Percentiles rank a stretch among this genome's conserved stretches.
Conservation (phyloP, 345 rosid species). For the Pelargonium nanum region DNA sequence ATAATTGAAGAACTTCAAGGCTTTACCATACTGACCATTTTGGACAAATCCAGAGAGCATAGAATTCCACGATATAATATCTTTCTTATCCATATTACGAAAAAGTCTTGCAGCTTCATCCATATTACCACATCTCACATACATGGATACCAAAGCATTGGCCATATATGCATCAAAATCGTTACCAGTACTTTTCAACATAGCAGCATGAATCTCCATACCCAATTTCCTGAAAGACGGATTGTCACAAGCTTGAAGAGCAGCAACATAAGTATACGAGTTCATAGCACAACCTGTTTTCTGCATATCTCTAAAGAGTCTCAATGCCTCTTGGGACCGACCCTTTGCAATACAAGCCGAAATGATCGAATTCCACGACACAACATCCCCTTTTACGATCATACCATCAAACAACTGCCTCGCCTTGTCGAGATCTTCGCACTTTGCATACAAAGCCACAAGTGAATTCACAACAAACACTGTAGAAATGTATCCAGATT, state of each 20-base stretch:
- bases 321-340: slow-evolving; percentile 40
- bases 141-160: slow-evolving; percentile 69
- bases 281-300: slow-evolving; percentile 34
- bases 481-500: slow-evolving; percentile 31
- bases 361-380: slow-evolving; percentile 71
- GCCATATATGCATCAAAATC: slow-evolving; percentile 35
- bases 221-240: slow-evolving; percentile 37
- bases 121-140: slow-evolving; percentile 43
- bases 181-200: slow-evolving; percentile 39
- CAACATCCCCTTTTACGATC: slow-evolving; percentile 39
- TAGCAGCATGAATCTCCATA: slow-evolving; percentile 57
- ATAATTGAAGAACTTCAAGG: slow-evolving; percentile 34
- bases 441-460: slow-evolving; percentile 74
- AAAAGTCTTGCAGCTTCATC: slow-evolving; percentile 33
- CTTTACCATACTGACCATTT: slow-evolving; percentile 42
- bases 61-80: slow-evolving; percentile 53
- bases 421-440: slow-evolving; percentile 45
- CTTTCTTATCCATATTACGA: slow-evolving; percentile 29
- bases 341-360: slow-evolving; percentile 49
- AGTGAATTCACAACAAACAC: slow-evolving; percentile 53
- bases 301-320: slow-evolving; percentile 48
- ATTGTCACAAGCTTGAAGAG: slow-evolving; percentile 60
- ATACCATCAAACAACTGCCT: slow-evolving; percentile 47
- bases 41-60: slow-evolving; percentile 57
- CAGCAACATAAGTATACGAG: slow-evolving; percentile 47